A percentile compares a stretch with the other conserved stretches of the same genome.
Evolutionary conservation across 2,329 filamentous ascomycete genomes (phyloP).

Genomic region (Ploettnerulaceae sp.): DNA sequence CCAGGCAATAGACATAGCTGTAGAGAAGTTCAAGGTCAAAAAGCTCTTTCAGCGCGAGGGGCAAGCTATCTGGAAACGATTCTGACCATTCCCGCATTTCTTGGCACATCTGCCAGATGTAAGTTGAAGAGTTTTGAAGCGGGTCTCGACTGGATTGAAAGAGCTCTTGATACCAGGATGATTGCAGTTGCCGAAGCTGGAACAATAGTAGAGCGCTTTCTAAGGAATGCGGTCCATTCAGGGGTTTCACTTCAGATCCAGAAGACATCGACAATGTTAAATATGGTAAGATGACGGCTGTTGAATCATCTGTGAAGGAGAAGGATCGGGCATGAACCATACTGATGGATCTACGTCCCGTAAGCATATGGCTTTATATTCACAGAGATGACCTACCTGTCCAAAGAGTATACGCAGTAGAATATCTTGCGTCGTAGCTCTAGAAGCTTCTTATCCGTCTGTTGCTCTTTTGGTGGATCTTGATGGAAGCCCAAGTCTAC

Average conservation of each 20-base stretch:
- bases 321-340: constrained; percentile 84
- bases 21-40: constrained; percentile 89
- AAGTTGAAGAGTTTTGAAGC: constrained; percentile 63
- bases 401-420: constrained; percentile 84
- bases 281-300: constrained; percentile 73
- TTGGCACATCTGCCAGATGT: constrained; percentile 71
- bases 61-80: constrained; percentile 61
- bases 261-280: constrained; percentile 32
- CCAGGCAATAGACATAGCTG: constrained; percentile 84
- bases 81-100: constrained; percentile 79
- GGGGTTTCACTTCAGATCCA: constrained; percentile 31
- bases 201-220: constrained; percentile 75
- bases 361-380: constrained; percentile 12
- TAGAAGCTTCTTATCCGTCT: constrained; percentile 62
- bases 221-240: constrained; percentile 45
- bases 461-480: constrained; percentile 69
- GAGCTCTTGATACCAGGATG: constrained; percentile 82
- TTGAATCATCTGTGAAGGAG: constrained; percentile 87
- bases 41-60: constrained; percentile 62
- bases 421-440: constrained; percentile 81
- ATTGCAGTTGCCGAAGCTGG: constrained; percentile 78
- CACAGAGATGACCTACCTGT: constrained; percentile 54
- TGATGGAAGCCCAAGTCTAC: constrained; percentile 91
- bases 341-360: constrained; percentile 64
- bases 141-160: constrained; percentile 71